Evolutionary conservation across 345 rosid species (phyloP), one percentile per base, ranked within the genome.

Genomic region (Pistacia atlantica): DNA sequence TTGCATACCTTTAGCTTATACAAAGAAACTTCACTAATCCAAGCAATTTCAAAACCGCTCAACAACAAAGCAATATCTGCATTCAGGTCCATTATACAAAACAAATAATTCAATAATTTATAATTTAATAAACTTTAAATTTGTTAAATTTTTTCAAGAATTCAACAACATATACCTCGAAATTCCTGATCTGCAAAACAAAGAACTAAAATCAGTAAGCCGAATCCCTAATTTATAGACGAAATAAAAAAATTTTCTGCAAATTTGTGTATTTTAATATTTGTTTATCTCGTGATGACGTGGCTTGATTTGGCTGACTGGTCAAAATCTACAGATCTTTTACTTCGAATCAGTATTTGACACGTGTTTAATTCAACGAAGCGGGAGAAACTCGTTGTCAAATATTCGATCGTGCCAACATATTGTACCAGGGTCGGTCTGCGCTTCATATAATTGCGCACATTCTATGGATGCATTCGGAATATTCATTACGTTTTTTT

Each of bases 11-110:
- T 5, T 42, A 42, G 45, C 46, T 42, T 42, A 42, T 42, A 42
- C 8, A 54, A 2, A 17, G 72, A 69, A 51, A 16, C 20, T 52
- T 8, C 72, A 52, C 42, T 0, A 0, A 33, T 31, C 25, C 20
- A 3, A 8, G 52, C 22, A 69, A 52, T 31, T n/a, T 51, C 5
- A 17, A 54, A 54, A 54, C 14, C 22, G 0, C 10, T 18, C 72
- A 8, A 25, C 71, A 28, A 68, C 38, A 28, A 51, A 68, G 22
- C 42, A 68, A 67, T n/a, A 68, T 68, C 72, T 68, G 72, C 25
- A 31, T 68, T 52, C 72, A 52, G 28, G 49, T 63, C 38, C 35
- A 63, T 63, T 35, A 63, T 63, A n/a, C 67, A 16, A 2, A 33
- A 63, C 3, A 49, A 49, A 48, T 25, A 2, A 28, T 68, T 68